A percentile compares a stretch with the other conserved stretches of the same genome.
These are phyloP conservation scores for Pseudotsuga menziesii DNA, from an alignment of 75 land plant genomes.

Conservation along the genomic window DNA sequence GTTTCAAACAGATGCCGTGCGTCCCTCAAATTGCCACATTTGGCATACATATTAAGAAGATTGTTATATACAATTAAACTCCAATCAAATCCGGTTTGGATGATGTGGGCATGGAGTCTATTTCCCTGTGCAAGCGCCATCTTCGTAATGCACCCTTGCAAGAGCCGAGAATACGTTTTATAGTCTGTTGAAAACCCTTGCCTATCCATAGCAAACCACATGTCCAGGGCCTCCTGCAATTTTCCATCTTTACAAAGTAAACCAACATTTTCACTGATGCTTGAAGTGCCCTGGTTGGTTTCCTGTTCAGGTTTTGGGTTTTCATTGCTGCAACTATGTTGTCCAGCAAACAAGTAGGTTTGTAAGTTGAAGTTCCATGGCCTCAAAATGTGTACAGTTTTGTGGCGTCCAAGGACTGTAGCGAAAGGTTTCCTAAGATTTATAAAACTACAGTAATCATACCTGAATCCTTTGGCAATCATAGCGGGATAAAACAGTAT, in stretches of 20 bases:
- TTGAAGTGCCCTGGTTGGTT: not conserved
- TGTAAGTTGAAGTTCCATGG: not conserved
- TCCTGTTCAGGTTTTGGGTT: not conserved
- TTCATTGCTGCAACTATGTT: not conserved
- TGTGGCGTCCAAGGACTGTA: too few relatives aligned
- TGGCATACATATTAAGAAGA: conserved; percentile 13
- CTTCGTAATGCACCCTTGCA: conserved; percentile 12
- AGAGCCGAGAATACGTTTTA: conserved; percentile 2
- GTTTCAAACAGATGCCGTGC: conserved; percentile 7
- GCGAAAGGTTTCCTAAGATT: not conserved
- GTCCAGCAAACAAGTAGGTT: not conserved
- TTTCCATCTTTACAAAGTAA: conserved; percentile 1
- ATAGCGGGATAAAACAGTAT: not conserved
- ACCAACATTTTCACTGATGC: not conserved
- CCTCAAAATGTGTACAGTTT: not conserved
- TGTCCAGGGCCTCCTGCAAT: not conserved
- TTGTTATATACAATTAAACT: conserved; percentile 4
- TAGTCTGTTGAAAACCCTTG: not conserved
- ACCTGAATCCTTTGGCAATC: not conserved
- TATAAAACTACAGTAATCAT: not conserved
- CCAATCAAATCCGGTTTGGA: not conserved
- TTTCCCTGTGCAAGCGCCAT: conserved; percentile 12
- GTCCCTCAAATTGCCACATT: conserved; percentile 9
- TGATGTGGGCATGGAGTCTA: conserved; percentile 10
- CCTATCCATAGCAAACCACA: not conserved